Evolutionary conservation across 208 protist genomes (phyloP).

Genomic region (Trichomonas gallinae): DNA sequence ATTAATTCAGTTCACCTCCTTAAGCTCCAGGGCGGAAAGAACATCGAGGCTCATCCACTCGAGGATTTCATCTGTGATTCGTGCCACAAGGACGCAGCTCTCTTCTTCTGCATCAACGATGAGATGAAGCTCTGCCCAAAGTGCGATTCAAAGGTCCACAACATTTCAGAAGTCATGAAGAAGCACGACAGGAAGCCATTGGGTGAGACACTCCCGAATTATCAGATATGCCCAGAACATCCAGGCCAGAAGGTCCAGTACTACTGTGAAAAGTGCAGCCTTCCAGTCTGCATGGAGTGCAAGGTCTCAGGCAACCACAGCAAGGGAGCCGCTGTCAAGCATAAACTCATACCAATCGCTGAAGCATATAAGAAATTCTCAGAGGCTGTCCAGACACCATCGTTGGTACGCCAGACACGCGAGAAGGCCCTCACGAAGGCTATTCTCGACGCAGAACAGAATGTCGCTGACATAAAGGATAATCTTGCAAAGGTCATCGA

Average conservation of each 20-base stretch:
- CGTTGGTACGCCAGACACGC: not conserved
- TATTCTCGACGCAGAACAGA: not conserved
- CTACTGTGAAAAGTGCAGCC: not conserved
- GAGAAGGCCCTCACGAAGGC: not conserved
- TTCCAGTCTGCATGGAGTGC: not conserved
- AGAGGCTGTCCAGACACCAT: not conserved
- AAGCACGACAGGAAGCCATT: not conserved
- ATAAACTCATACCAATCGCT: not conserved
- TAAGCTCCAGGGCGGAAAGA: not conserved
- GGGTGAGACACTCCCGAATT: not conserved
- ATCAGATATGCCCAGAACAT: not conserved
- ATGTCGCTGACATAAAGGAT: not conserved
- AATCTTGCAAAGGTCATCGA: not conserved
- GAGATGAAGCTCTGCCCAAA: not conserved
- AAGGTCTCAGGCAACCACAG: not conserved
- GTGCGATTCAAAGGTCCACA: not conserved
- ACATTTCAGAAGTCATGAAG: not conserved
- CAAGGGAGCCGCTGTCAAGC: not conserved
- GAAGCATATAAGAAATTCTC: not conserved
- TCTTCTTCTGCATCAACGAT: not conserved
- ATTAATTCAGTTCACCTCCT: not conserved
- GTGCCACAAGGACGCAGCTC: not conserved
- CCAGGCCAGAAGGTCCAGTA: not conserved
- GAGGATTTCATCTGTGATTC: not conserved
- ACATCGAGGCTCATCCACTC: not conserved